Base-by-base conservation (phyloP, 2,329 filamentous ascomycete species). In the Sporothrix sp. region DNA sequence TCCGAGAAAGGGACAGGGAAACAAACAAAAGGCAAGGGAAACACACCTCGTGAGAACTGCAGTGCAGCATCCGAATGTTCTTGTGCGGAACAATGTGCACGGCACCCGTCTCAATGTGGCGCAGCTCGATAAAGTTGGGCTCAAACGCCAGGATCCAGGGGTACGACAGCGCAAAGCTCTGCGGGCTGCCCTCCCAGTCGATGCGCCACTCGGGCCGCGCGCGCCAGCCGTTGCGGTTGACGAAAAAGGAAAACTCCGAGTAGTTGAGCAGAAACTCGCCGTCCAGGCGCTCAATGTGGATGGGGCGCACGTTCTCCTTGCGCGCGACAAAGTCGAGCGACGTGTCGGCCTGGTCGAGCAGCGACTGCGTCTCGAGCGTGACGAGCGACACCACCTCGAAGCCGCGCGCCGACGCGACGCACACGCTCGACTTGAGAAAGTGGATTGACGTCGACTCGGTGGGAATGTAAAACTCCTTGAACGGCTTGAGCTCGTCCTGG, bases 391-490 rank as follows among this genome's bases (percentile, higher is more conserved):
- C 93, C 28, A 98, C 91, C 68, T 98, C 93, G 67, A 98, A 98
- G 39, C 93, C 93, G 65, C 89, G 82, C 10, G 90, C 86, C 64
- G 93, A 97, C 40, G 91, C 93, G 54, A 98, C 93, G 65, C 93
- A 98, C 21, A 98, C 79, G 64, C 95, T 98, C 56, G 87, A 93
- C 63, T 93, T 90, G 59, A 98, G 78, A 75, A 97, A 98, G 68
- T 98, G 93, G 36, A 98, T 93, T 35, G 90, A 96, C 4, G 88
- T 91, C n/a, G 91, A 95, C 71, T 98, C 93, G 7, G 90, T 93
- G 0, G 93, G 93, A 54, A 98, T 96, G 68, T 98, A 98, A 63
- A 96, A 97, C 72, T 98, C 93, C 76, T 95, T 95, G 75, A 94
- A 95, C 11, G 91, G 87, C 69, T 94, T 94, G 56, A 98, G 78